Evolutionary conservation across 805 yeast species (phyloP), one percentile per base, ranked within the genome.

Genomic region (Candida ascalaphidarum): DNA sequence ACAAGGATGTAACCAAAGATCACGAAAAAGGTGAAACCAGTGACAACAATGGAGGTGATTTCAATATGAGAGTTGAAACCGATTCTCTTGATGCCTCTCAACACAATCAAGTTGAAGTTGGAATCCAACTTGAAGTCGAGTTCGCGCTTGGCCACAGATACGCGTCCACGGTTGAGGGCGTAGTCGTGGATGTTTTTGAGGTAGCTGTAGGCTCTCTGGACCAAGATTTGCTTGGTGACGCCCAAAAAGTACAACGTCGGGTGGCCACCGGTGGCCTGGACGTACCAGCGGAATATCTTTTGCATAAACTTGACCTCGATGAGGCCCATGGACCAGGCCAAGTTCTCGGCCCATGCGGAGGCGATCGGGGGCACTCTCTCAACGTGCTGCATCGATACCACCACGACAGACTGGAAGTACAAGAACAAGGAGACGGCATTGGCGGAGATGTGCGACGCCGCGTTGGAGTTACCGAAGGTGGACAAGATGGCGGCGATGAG

Each of bases 271-370:
- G 96, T 86, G 17, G 92, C 58, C 50, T 82, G 86, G 24, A 82
- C 73, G 43, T 77, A 82, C 94, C 94, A 82, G 43, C 89, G 64
- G 52, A 82, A 79, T 36, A 82, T 77, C 35, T 74, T 61, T 55
- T 88, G 95, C 95, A 88, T 82, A 50, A 86, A 88, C 3, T 48
- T 44, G 22, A 81, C 71, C 49, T 79, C 65, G 41, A 88, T 83
- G 34, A 88, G 65, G 2, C 96, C 96, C 81, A 88, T 82, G 2
- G 95, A 83, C 96, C 96, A 88, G 17, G 85, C 86, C 46, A 88
- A 64, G 48, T 88, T 86, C 52, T 83, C 94, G 5, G 86, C 65
- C 96, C 96, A 88, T 7, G 95, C 77, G 9, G 81, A 69, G 7
- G 95, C 96, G 45, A 88, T 84, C 11, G 96, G 96, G 7, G 96